Percentiles rank a stretch among this genome's conserved stretches.
Conservation (phyloP, 371 early-diverging fungal species). For the Haplosporangium sp. region DNA sequence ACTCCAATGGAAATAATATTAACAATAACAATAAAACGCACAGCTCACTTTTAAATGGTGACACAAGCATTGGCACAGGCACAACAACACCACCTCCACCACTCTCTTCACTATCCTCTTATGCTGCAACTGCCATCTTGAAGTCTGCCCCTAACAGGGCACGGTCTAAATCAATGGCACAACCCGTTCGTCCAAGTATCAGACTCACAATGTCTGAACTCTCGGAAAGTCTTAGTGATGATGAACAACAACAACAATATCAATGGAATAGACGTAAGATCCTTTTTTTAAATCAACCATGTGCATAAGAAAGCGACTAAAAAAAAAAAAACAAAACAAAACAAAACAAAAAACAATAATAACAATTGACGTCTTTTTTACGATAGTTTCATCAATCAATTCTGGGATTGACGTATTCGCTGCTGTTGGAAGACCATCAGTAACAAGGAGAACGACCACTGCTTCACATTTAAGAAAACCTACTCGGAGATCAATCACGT, state of each 20-base stretch:
- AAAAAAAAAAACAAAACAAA: too few species aligned
- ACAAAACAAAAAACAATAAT: too few species aligned
- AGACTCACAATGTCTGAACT: background rate
- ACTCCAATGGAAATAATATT: background rate
- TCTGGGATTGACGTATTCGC: background rate
- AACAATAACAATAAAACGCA: background rate
- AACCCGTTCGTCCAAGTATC: conserved; percentile 10
- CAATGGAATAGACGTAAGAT: background rate
- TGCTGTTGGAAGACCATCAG: background rate
- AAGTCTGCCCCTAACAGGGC: conserved; percentile 8
- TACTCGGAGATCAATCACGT: conserved; percentile 27
- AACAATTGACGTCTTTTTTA: too few species aligned
- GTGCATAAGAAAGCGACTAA: too few species aligned
- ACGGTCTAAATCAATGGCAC: conserved; percentile 52
- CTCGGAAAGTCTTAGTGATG: background rate
- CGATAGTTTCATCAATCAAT: too few species aligned
- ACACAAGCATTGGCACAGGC: conserved; percentile 17
- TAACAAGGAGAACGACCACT: background rate
- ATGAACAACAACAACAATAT: background rate
- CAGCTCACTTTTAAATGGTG: conserved; percentile 35
- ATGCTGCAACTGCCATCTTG: background rate
- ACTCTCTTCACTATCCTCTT: background rate
- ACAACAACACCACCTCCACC: conserved; percentile 3
- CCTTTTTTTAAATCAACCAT: too few species aligned
- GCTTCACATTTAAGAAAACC: conserved; percentile 1